A percentile compares a stretch with the other conserved stretches of the same genome.
Evolutionary conservation across 208 protist species (phyloP).

Genomic region (Leishmania arabica): DNA sequence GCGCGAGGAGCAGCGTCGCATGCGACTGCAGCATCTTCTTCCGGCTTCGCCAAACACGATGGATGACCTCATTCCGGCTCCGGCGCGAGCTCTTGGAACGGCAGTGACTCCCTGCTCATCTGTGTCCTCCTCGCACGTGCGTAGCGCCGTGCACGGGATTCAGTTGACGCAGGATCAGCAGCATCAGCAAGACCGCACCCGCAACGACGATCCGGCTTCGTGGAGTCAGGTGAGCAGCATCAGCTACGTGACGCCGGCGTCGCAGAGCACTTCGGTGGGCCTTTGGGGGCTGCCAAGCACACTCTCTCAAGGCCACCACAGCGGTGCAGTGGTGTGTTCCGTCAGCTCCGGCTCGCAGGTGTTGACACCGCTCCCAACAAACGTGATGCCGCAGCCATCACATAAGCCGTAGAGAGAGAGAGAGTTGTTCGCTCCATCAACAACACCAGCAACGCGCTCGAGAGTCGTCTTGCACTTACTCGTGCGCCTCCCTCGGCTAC

Average conservation of each 20-base stretch:
- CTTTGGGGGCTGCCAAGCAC: slow-evolving; percentile 1
- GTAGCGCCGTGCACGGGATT: background rate
- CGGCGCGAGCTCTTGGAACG: slow-evolving; percentile 1
- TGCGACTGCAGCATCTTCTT: slow-evolving; percentile 12
- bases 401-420: slow-evolving; percentile 15
- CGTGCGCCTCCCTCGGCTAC: background rate
- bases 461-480: background rate
- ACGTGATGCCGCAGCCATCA: slow-evolving; percentile 10
- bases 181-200: background rate
- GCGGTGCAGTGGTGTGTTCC: background rate
- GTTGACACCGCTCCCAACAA: slow-evolving; percentile 20
- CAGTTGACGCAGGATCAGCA: background rate
- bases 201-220: background rate
- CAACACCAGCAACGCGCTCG: background rate
- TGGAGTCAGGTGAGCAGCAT: slow-evolving; percentile 37
- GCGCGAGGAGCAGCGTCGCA: slow-evolving; percentile 13
- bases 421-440: background rate
- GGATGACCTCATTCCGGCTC: slow-evolving; percentile 25
- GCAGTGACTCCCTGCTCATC: background rate
- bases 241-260: slow-evolving; percentile 24
- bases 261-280: slow-evolving; percentile 22
- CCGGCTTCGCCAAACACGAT: slow-evolving; percentile 6
- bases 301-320: slow-evolving; percentile 8
- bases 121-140: background rate
- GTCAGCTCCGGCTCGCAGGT: slow-evolving; percentile 13